Conservation (phyloP, 2,329 filamentous ascomycete species). For the Colletotrichum australisinense region DNA sequence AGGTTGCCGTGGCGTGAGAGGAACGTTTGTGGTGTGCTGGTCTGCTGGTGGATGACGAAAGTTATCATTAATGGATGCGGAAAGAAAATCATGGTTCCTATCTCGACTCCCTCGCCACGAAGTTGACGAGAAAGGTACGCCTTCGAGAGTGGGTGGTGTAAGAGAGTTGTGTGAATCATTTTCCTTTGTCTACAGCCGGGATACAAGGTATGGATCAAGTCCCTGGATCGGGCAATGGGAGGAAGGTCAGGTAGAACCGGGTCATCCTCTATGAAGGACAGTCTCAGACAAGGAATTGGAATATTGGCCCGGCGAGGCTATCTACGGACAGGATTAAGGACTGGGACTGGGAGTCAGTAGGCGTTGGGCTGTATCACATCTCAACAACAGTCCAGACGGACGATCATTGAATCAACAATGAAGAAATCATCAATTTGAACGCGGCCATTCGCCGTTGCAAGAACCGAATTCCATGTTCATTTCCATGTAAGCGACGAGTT, state of each 20-base stretch:
- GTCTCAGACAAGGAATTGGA: neutral
- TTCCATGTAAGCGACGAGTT: too few species aligned
- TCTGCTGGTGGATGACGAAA: neutral
- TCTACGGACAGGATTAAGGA: neutral
- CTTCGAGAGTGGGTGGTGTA: slow-evolving; percentile 22
- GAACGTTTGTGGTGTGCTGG: too few species aligned
- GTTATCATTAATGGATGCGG: neutral
- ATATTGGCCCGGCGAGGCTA: neutral
- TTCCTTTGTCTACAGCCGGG: slow-evolving; percentile 15
- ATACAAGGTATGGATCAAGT: neutral
- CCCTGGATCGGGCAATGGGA: neutral
- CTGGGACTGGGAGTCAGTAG: neutral
- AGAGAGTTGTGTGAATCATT: slow-evolving; percentile 21
- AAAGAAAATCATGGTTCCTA: neutral
- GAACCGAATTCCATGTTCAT: too few species aligned
- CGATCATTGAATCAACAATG: neutral
- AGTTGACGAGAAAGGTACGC: slow-evolving; percentile 4
- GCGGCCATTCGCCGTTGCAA: neutral
- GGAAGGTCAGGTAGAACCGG: neutral
- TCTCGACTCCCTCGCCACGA: neutral
- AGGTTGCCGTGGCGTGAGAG: slow-evolving; percentile 33
- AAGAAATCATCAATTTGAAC: neutral
- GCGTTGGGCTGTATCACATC: slow-evolving; percentile 27
- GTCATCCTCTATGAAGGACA: neutral
- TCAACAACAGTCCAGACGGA: slow-evolving; percentile 14